Evolutionary conservation across 108 stramenopile genomes (phyloP).

Genomic region (Epipyxis sp.): DNA sequence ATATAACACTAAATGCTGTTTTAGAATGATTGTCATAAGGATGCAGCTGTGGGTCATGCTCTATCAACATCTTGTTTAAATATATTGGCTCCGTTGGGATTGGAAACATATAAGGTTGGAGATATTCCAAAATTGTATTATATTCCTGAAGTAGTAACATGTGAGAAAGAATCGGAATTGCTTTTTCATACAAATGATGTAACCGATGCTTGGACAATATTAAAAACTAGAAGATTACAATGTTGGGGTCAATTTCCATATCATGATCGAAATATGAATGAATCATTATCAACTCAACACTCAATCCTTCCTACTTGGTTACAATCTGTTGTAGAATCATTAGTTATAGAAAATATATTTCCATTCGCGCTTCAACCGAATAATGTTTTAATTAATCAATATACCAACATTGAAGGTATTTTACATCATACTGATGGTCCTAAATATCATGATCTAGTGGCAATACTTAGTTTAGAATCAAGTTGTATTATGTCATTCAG

Average conservation of each 20-base stretch:
- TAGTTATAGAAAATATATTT: not conserved
- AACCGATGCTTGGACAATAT: not conserved
- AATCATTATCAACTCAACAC: no score
- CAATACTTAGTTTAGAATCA: not conserved
- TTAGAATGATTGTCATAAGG: no score
- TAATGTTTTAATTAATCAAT: not conserved
- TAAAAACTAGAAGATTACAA: not conserved
- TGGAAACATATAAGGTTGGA: no score
- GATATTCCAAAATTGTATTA: not conserved
- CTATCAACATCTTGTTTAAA: no score
- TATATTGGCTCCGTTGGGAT: no score
- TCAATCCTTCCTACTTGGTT: not conserved
- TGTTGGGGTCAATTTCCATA: no score
- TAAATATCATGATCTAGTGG: not conserved
- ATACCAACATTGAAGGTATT: not conserved
- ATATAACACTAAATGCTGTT: no score
- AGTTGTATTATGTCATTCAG: not conserved
- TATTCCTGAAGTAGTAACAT: not conserved
- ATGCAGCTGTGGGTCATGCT: no score
- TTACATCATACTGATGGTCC: constrained; percentile 4
- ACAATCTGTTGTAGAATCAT: not conserved
- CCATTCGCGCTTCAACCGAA: not conserved
- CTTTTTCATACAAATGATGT: not conserved
- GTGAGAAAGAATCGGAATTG: not conserved
- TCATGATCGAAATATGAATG: no score